Percentiles rank a stretch among this genome's conserved stretches.
Conservation (phyloP, 2,329 filamentous ascomycete genomes). For the Fusarium chuoi region DNA sequence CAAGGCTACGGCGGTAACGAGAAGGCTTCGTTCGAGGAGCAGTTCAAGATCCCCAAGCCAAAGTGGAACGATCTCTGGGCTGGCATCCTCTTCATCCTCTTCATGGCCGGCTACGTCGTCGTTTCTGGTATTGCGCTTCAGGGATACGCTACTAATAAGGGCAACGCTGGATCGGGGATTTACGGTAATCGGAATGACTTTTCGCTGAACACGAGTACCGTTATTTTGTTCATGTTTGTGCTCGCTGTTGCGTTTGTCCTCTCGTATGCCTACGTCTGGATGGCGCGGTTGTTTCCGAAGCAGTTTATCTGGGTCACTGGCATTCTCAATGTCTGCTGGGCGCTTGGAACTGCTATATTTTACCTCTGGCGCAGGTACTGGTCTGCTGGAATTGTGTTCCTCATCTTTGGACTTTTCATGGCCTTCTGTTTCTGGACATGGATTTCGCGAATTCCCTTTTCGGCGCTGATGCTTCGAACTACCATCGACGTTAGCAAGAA, state of each 20-base stretch:
- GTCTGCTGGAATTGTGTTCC: conserved; percentile 86
- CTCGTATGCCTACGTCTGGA: conserved; percentile 79
- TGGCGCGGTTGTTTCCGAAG: conserved; percentile 83
- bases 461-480: conserved; percentile 87
- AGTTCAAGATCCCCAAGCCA: conserved; percentile 83
- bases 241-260: conserved; percentile 78
- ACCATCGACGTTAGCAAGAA: conserved; percentile 85
- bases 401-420: conserved; percentile 79
- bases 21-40: conserved; percentile 76
- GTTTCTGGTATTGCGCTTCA: conserved; percentile 81
- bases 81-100: conserved; percentile 77
- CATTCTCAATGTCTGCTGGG: conserved; percentile 86
- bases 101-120: conserved; percentile 78
- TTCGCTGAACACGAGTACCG: conserved; percentile 80
- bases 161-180: conserved; percentile 76
- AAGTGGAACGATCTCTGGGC: conserved; percentile 95
- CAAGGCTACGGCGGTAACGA: conserved; percentile 52
- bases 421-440: conserved; percentile 87
- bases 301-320: conserved; percentile 93
- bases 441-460: conserved; percentile 92
- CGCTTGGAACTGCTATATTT: conserved; percentile 86
- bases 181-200: conserved; percentile 75
- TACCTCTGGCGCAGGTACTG: conserved; percentile 83
- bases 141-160: conserved; percentile 74
- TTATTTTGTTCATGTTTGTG: conserved; percentile 85